Base-by-base conservation (phyloP, 179 eudicot genomes). In the Sideroxylon spinosum region DNA sequence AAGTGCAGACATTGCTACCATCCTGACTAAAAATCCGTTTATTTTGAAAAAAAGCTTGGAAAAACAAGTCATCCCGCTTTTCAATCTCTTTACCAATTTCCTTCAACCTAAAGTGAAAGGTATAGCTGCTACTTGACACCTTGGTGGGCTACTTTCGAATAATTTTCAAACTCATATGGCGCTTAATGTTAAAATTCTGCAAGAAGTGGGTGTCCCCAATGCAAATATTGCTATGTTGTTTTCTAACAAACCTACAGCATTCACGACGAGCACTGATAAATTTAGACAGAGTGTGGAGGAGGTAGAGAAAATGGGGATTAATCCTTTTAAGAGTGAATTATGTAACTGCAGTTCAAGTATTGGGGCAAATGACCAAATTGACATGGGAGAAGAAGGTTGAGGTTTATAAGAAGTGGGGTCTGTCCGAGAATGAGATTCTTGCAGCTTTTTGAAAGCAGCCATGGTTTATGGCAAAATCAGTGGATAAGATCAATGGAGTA, bases 321-420 rank as follows among this genome's bases (percentile, higher is more conserved):
- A 74, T 52, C 83, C 82, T 32, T 56, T 16, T 56, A 78, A 78
- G 70, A 16, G 6, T 6, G 1, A 26, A 1, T 4, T 87, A 85
- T 78, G 53, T 76, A 3, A 0, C 0, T 20, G 84, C 85, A 53
- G n/a, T 79, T 62, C 76, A 57, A 16, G 84, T 49, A 0, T 0
- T 49, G 71, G 19, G 28, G 46, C 22, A 60, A 7, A 49, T 81
- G 68, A 49, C 20, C 23, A 50, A 70, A 25, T 65, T 72, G 0
- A 65, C 78, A 0, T 83, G 90, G 88, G 71, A 77, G 4, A 73
- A 71, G 22, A 83, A 81, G 69, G 22, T 76, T 16, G 80, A 81
- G 68, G 37, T 61, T 14, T 87, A 72, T 67, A 80, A 75, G 68
- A 76, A 56, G 28, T 86, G 87, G 86, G 89, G 84, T 52, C 80